Evolutionary conservation across 441 rosid genomes (phyloP).

Genomic region (Eruca vesicaria): DNA sequence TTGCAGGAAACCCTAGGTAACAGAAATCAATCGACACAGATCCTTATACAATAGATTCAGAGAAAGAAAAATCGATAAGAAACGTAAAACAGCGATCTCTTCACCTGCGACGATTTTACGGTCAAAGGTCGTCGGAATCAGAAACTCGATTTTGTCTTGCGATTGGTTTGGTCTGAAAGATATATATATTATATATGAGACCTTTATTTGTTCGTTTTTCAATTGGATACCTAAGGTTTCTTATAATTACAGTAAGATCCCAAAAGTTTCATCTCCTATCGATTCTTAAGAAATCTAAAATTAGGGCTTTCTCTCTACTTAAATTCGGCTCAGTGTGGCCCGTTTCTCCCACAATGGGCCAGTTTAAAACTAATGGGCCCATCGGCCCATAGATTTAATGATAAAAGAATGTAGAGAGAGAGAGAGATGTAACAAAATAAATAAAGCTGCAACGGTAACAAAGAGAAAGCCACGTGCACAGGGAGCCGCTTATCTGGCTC

Average conservation of each 20-base stretch:
- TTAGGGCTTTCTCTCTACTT: too few relatives aligned
- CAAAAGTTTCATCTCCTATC: background rate
- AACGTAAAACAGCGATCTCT: background rate
- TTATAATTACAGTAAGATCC: background rate
- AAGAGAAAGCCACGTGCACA: conserved; percentile 31
- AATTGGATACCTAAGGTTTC: background rate
- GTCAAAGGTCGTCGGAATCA: conserved; percentile 15
- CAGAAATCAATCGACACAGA: conserved; percentile 9
- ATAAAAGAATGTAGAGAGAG: background rate
- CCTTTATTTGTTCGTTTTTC: background rate
- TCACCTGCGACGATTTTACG: conserved; percentile 11
- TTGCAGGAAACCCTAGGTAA: background rate
- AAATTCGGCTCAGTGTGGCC: too few relatives aligned
- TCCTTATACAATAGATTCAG: background rate
- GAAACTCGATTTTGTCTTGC: background rate
- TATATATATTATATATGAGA: background rate
- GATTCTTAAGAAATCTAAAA: too few relatives aligned
- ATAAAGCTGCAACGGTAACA: conserved; percentile 41
- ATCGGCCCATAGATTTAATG: conserved; percentile 1
- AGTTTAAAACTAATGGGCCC: too few relatives aligned
- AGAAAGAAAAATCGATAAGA: background rate
- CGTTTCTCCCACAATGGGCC: background rate
- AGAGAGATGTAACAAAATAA: background rate
- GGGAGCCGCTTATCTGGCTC: background rate
- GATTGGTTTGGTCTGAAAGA: background rate